These are phyloP conservation scores for Wakefieldia striispora DNA, from an alignment of 768 basidiomycete genomes.

Conservation along the genomic window DNA sequence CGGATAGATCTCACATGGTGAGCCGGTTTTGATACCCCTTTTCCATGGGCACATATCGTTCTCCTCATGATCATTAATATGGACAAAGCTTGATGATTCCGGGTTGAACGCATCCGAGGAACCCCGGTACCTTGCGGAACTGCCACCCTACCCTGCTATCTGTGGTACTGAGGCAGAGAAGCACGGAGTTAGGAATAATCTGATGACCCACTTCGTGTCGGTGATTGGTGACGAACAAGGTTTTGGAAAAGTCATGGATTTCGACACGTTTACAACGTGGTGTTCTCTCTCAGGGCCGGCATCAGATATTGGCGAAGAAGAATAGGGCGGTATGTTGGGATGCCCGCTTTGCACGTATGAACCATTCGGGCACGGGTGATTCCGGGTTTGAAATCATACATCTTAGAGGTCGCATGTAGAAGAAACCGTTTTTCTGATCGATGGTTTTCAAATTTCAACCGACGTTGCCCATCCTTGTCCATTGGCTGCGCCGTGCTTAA, in stretches of 20 bases:
- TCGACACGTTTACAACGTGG: conserved; percentile 22
- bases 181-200: conserved; percentile 45
- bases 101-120: conserved; percentile 7
- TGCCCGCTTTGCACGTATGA: no score
- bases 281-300: conserved; percentile 12
- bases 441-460: no score
- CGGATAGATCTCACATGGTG: conserved; percentile 78
- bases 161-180: conserved; percentile 42
- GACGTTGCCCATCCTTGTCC: no score
- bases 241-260: conserved; percentile 43
- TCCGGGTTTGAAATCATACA: no score
- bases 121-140: conserved; percentile 39
- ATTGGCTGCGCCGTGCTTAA: no score
- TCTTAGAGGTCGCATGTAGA: no score
- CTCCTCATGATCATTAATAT: background rate
- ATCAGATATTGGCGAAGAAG: no score
- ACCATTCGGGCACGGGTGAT: no score
- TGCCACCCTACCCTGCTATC: conserved; percentile 51
- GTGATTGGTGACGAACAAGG: conserved; percentile 38
- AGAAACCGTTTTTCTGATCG: no score
- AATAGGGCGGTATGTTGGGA: no score
- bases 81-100: conserved; percentile 5
- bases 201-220: conserved; percentile 57
- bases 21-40: conserved; percentile 10
- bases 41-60: conserved; percentile 5